Evolutionary conservation across 306 rosid species (phyloP).

Genomic region (Cercis canadensis): DNA sequence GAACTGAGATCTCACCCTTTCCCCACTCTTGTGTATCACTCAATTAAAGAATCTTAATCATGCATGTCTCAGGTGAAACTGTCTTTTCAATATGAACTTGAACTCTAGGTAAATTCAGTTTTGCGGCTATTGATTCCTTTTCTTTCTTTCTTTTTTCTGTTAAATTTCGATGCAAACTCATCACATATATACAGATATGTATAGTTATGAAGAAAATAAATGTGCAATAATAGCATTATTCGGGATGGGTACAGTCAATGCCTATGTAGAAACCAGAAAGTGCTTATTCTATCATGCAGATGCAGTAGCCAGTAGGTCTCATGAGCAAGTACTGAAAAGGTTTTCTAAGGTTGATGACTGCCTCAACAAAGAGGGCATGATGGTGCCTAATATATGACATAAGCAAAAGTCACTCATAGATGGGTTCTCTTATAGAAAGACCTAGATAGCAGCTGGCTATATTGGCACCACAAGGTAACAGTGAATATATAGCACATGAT

Average conservation of each 20-base stretch:
- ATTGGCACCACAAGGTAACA: neutral
- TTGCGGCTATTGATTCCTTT: too few relatives aligned
- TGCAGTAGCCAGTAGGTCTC: neutral
- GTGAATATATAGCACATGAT: too few relatives aligned
- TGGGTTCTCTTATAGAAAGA: neutral
- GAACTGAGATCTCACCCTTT: neutral
- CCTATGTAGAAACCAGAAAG: neutral
- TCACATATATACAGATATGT: too few relatives aligned
- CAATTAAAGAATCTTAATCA: conserved; percentile 8
- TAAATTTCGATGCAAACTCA: too few relatives aligned
- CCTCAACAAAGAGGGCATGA: conserved; percentile 14
- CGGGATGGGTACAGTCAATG: too few relatives aligned
- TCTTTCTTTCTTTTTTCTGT: neutral
- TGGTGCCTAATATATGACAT: conserved; percentile 34
- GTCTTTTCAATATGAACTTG: too few relatives aligned
- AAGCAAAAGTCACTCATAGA: neutral
- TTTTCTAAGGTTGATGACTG: conserved; percentile 27
- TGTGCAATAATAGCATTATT: too few relatives aligned
- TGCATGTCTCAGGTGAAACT: neutral
- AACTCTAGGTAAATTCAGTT: too few relatives aligned
- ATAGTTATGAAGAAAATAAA: too few relatives aligned
- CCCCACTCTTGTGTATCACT: neutral
- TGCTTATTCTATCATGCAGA: neutral
- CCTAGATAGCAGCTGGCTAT: neutral
- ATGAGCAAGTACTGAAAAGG: conserved; percentile 5